phyloP scores from a whole-genome alignment of 108 stramenopile species.

The Pelagomonas calceolata region DNA sequence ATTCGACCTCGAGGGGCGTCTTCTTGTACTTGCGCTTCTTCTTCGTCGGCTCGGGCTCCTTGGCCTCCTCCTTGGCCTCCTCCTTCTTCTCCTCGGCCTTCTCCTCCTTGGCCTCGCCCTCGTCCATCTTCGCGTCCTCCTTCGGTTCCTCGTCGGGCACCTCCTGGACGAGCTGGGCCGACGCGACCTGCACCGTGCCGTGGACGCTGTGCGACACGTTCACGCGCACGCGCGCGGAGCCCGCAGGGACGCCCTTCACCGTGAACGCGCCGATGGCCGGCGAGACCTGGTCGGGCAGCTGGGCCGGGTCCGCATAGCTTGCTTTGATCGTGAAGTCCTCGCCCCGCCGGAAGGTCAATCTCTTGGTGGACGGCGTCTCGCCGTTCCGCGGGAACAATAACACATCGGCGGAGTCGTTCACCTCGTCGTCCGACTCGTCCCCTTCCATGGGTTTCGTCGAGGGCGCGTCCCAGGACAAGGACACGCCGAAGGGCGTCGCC shows the following conservation, averaged over 20 bases:
- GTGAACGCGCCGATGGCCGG: constrained; percentile 19
- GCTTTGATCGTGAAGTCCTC: constrained; percentile 65
- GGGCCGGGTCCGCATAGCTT: constrained; percentile 41
- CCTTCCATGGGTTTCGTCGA: constrained; percentile 32
- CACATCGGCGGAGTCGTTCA: constrained; percentile 49
- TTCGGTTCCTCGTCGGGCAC: constrained; percentile 36
- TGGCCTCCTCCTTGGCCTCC: constrained; percentile 4
- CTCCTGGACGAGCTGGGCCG: constrained; percentile 91
- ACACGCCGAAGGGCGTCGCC: constrained; percentile 68
- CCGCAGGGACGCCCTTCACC: constrained; percentile 5
- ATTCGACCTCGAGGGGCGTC: constrained; percentile 39
- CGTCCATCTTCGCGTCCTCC: constrained; percentile 19
- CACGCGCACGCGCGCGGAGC: constrained; percentile 67
- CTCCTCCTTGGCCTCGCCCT: constrained; percentile 8
- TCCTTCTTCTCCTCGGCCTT: constrained; percentile 32
- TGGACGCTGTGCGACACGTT: constrained; percentile 89
- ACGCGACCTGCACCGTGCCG: constrained; percentile 69
- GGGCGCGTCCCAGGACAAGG: constrained; percentile 72
- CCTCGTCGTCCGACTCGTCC: constrained; percentile 46
- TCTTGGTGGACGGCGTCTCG: constrained; percentile 78
- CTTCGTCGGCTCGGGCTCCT: constrained; percentile 32
- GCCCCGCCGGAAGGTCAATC: constrained; percentile 70
- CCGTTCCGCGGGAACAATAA: constrained; percentile 78
- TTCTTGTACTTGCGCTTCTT: constrained; percentile 82
- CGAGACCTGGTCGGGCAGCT: neutral